A percentile compares a stretch with the other conserved stretches of the same genome.
Evolutionary conservation across 306 rosid genomes (phyloP).

Genomic region (Astragalus membranaceus): DNA sequence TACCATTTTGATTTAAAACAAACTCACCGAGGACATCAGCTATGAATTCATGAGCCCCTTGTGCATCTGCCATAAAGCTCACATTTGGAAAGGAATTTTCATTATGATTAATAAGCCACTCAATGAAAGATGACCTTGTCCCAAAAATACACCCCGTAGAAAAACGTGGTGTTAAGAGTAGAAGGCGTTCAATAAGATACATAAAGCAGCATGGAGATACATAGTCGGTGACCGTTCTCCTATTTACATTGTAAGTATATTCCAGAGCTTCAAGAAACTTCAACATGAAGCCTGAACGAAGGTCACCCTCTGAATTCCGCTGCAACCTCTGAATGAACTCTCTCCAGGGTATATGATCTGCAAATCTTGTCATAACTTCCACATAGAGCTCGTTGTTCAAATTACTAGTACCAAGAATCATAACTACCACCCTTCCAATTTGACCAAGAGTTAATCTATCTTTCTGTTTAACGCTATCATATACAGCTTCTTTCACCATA

Average conservation of each 20-base stretch:
- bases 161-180: too few species aligned
- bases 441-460: conserved; percentile 27
- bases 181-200: too few species aligned
- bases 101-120: too few species aligned
- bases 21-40: too few species aligned
- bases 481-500: conserved; percentile 19
- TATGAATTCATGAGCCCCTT: too few species aligned
- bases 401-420: conserved; percentile 40
- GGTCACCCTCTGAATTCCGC: background rate
- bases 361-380: conserved; percentile 12
- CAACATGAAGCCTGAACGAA: background rate
- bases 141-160: too few species aligned
- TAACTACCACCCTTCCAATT: conserved; percentile 45
- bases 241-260: background rate
- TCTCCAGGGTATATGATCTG: conserved; percentile 33
- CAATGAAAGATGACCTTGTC: too few species aligned
- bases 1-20: too few species aligned
- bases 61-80: too few species aligned
- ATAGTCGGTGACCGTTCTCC: too few species aligned
- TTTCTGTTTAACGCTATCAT: conserved; percentile 8
- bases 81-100: too few species aligned
- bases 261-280: conserved; percentile 32
- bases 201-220: too few species aligned
- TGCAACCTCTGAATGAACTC: conserved; percentile 29
- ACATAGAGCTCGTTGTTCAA: conserved; percentile 4